Conservation (phyloP, 495 filamentous ascomycete species). For the Aspergillus olivimuriae region DNA sequence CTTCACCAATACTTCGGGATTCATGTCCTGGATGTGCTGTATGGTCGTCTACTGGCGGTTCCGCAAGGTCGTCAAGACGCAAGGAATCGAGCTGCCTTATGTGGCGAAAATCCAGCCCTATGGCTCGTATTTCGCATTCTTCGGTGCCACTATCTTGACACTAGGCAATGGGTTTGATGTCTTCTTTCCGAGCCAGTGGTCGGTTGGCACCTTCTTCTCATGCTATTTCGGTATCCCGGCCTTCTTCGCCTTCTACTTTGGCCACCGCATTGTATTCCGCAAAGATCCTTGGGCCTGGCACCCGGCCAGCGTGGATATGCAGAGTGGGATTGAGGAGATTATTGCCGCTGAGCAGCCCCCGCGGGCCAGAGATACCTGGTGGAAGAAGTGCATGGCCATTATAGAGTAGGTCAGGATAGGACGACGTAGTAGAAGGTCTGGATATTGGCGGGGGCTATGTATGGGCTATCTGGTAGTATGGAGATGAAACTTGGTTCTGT, state of each 20-base stretch:
- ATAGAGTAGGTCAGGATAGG: not conserved
- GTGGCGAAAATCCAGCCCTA: constrained; percentile 48
- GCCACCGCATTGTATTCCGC: constrained; percentile 24
- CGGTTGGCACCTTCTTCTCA: constrained; percentile 43
- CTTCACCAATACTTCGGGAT: constrained; percentile 54
- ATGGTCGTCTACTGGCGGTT: constrained; percentile 35
- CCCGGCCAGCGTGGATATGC: constrained; percentile 24
- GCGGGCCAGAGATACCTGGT: not conserved
- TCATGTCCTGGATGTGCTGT: constrained; percentile 50
- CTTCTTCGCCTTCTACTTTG: constrained; percentile 62
- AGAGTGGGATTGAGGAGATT: constrained; percentile 27
- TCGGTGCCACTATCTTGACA: constrained; percentile 50
- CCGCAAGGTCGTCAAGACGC: constrained; percentile 35
- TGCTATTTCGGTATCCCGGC: constrained; percentile 48
- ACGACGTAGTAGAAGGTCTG: no score
- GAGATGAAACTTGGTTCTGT: no score
- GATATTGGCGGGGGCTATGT: no score
- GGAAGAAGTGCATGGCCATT: not conserved
- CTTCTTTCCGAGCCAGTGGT: constrained; percentile 49
- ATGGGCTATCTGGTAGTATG: no score
- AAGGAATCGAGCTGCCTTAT: constrained; percentile 46
- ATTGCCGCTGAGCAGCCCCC: not conserved
- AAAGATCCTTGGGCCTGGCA: constrained; percentile 48
- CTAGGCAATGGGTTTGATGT: constrained; percentile 60
- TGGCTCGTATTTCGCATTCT: constrained; percentile 46